Conservation (phyloP, 129 eudicot species). For the Tagetes erecta region DNA sequence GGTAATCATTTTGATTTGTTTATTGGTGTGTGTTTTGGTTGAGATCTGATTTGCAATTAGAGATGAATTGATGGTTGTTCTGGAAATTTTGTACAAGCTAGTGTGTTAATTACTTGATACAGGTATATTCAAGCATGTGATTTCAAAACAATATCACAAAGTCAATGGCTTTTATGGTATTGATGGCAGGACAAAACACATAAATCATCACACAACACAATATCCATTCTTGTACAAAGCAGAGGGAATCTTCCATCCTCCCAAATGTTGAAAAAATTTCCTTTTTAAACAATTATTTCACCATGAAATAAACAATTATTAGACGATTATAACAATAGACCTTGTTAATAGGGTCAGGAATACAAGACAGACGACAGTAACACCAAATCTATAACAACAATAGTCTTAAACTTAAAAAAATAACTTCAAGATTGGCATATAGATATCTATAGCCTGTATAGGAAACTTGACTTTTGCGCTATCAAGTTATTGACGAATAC, state of each 20-base stretch:
- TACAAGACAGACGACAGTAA: neutral
- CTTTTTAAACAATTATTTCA: neutral
- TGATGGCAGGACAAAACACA: constrained; percentile 1
- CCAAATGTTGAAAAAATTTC: neutral
- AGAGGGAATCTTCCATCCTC: constrained; percentile 13
- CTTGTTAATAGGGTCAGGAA: neutral
- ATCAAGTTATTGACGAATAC: neutral
- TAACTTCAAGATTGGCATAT: neutral
- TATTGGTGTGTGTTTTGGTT: constrained; percentile 4
- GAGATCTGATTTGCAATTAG: constrained; percentile 30
- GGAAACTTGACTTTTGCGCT: neutral
- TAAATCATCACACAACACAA: neutral
- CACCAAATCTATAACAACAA: neutral
- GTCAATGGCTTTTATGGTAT: neutral
- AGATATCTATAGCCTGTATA: neutral
- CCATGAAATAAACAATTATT: neutral
- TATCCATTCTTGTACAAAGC: neutral
- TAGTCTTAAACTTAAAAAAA: neutral
- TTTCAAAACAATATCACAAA: neutral
- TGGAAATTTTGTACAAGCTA: neutral
- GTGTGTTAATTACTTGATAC: too few relatives aligned
- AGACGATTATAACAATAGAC: too few relatives aligned
- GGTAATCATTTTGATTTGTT: constrained; percentile 40
- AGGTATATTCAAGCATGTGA: neutral
- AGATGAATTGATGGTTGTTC: neutral